Base-by-base conservation (phyloP, 768 basidiomycete species). In the Tubosaeta sp. region DNA sequence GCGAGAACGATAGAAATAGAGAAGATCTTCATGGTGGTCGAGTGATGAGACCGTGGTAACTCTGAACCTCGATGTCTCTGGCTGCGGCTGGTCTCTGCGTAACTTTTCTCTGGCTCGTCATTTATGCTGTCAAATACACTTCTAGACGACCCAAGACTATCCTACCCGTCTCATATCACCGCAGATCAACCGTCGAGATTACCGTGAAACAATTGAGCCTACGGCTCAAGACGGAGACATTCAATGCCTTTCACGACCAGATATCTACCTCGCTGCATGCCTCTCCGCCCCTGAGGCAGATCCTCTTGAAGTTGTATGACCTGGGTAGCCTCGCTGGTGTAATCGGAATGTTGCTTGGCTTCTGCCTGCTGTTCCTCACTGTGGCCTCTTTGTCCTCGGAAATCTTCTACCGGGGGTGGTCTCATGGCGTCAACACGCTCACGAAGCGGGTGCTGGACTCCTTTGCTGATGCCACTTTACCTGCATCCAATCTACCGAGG, bases 1-100 rank as follows among this genome's bases (percentile, higher is more conserved):
- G 86, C 80, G 48, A 84, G 77, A 44, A 90, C 65, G 33, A 97
- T 71, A 25, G 91, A 83, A 56, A 95, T 79, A 8, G 87, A 84
- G 66, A 79, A 94, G 60, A 97, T 78, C 82, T 94, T 97, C 91
- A 95, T 94, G 50, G 41, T 7, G 3, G 64, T 58, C 39, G 26
- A 31, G 49, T 39, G 25, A 29, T 35, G 27, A 43, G 25, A 26
- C 22, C 39, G 10, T 19, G 53, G 31, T 45, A 22, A 22, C 22
- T 22, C 22, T 22, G 22, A 22, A 22, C 22, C 22, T 22, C 22
- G 22, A 66, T 66, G 65, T 61, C 61, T 50, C 34, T 62, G 47
- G 47, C 48, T 32, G 46, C 43, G 6, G 51, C 51, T 37, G 42
- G 52, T 49, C 56, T 67, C 43, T 67, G 66, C 57, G 46, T 59